These are phyloP conservation scores for Dalbergia cochinchinensis DNA, from an alignment of 306 rosid genomes.

Conservation along the genomic window DNA sequence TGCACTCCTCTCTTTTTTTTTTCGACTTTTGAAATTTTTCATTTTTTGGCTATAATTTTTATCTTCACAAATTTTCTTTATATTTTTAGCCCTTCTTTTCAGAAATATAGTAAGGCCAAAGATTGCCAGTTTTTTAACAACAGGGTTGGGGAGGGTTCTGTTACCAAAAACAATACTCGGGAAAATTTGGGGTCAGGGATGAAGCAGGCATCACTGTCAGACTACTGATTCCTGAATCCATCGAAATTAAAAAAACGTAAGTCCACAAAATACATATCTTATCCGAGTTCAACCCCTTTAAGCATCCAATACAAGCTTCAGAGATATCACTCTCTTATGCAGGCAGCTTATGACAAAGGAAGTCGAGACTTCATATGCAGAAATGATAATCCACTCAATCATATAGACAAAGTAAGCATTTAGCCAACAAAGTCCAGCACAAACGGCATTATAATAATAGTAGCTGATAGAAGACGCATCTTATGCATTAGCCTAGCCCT, in stretches of 20 bases:
- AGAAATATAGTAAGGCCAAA: too few relatives aligned
- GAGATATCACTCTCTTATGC: not conserved
- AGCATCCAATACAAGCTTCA: slow-evolving; percentile 22
- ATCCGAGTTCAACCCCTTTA: not conserved
- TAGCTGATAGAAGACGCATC: slow-evolving; percentile 29
- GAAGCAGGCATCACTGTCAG: too few relatives aligned
- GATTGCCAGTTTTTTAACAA: too few relatives aligned
- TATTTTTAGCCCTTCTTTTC: too few relatives aligned
- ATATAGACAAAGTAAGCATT: slow-evolving; percentile 48
- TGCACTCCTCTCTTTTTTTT: too few relatives aligned
- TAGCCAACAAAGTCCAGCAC: slow-evolving; percentile 34
- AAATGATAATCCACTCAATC: slow-evolving; percentile 34
- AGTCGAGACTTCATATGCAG: slow-evolving; percentile 21
- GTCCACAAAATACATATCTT: too few relatives aligned
- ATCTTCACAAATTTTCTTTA: too few relatives aligned
- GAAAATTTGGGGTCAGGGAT: too few relatives aligned
- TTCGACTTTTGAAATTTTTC: too few relatives aligned
- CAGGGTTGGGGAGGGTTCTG: too few relatives aligned
- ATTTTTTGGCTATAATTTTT: too few relatives aligned
- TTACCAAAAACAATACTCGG: too few relatives aligned
- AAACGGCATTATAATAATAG: slow-evolving; percentile 33
- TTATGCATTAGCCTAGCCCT: slow-evolving; percentile 36
- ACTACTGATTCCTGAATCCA: not conserved
- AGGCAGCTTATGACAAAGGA: slow-evolving; percentile 14
- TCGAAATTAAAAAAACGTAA: not conserved